Base-by-base conservation (phyloP, 495 filamentous ascomycete genomes). In the Xylaria sp. region DNA sequence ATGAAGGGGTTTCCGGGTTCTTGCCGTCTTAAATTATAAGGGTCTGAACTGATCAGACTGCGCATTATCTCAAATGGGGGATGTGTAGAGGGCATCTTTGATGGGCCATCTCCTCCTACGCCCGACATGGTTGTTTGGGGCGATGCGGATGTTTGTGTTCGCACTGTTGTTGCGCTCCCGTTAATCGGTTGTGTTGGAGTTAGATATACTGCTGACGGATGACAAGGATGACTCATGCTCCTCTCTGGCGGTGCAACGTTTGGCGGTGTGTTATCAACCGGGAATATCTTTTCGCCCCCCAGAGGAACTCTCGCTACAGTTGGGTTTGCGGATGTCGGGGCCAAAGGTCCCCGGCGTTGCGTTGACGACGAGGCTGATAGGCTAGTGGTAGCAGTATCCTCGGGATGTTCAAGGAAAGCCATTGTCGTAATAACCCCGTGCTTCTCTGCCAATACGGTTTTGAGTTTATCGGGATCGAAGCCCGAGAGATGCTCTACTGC, bases 381-480 rank as follows among this genome's bases (percentile, higher is more conserved):
- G 53, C 15, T 35, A 9, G 53, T 58, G 35, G 15, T 33, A 31
- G 53, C 31, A 12, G 5, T 17, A 24, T 58, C 7, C 14, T 58
- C 31, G 29, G 58, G 35, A 24, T 6, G 35, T 14, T 61, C 35
- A 17, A 61, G 58, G 19, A 61, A 21, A 24, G 19, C 41, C 58
- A 61, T 61, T 61, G 33, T 61, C 35, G 19, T 24, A 7, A 61
- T 26, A 14, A 8, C 58, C 4, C 41, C 19, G 11, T 61, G 31
- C 26, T 7, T 61, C 14, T 33, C 58, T 15, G 58, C 35, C n/a
- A 61, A 24, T 33, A 41, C n/a, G 11, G 35, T 40, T 17, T 9
- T 61, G 19, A 61, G 58, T 61, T 61, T 61, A 2, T 41, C n/a
- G 0, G 17, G 7, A 40, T 61, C 58, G 58, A 61, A 61, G 4